Conservation (phyloP, 2,329 filamentous ascomycete species). For the Septoria petroselini region DNA sequence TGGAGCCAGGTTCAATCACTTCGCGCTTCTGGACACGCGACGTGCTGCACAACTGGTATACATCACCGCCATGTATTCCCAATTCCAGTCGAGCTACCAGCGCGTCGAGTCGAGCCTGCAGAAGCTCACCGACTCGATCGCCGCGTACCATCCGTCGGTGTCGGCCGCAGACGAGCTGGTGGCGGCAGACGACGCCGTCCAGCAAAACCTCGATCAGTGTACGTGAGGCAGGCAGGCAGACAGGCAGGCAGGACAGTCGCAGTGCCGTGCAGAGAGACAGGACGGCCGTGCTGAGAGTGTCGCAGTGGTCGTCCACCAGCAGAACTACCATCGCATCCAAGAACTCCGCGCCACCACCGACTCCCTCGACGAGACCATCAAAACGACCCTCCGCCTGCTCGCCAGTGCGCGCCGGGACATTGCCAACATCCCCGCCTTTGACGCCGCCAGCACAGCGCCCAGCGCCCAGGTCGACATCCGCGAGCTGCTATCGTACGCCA, state of each 20-base stretch:
- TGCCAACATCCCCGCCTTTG: conserved; percentile 58
- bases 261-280: too few relatives aligned
- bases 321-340: conserved; percentile 67
- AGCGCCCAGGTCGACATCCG: conserved; percentile 60
- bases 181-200: conserved; percentile 66
- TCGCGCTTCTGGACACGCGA: too few relatives aligned
- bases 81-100: conserved; percentile 45
- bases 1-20: not conserved
- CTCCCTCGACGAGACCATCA: conserved; percentile 68
- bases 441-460: conserved; percentile 34
- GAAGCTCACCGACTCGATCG: conserved; percentile 72
- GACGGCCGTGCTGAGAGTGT: too few relatives aligned
- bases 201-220: conserved; percentile 64
- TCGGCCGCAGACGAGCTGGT: conserved; percentile 66
- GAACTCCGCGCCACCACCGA: conserved; percentile 64
- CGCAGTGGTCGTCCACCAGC: conserved; percentile 69
- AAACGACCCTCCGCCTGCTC: conserved; percentile 65
- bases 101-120: conserved; percentile 54
- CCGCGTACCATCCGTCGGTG: conserved; percentile 74
- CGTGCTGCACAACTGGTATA: too few relatives aligned
- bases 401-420: conserved; percentile 72
- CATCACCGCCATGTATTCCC: conserved; percentile 39
- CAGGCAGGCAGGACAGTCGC: too few relatives aligned
- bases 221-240: too few relatives aligned
- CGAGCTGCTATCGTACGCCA: conserved; percentile 73